Evolutionary conservation across 139 green algal species (phyloP).

Genomic region (Pedinophyceae sp.): DNA sequence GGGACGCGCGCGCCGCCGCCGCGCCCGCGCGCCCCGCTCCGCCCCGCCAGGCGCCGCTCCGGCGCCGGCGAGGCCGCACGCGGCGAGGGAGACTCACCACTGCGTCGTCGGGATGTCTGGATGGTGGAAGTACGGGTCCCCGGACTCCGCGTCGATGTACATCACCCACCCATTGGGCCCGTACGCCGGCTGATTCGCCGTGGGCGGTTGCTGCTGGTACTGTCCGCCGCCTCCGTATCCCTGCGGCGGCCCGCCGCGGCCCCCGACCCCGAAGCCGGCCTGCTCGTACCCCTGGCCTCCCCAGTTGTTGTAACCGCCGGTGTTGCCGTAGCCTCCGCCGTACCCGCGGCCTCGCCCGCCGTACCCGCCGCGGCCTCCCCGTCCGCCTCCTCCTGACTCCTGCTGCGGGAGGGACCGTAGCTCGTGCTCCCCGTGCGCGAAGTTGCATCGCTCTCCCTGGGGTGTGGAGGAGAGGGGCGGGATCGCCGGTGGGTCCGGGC

Average conservation of each 20-base stretch:
- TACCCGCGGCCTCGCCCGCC: not conserved
- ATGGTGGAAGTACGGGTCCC: not conserved
- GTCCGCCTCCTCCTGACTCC: not conserved
- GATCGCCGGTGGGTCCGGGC: not conserved
- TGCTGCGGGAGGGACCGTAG: slow-evolving; percentile 14
- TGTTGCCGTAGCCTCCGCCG: not conserved
- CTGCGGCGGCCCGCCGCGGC: not conserved
- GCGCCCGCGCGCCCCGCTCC: no score
- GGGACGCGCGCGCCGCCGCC: no score
- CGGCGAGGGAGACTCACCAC: not conserved
- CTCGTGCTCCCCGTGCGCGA: slow-evolving; percentile 84
- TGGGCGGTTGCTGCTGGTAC: not conserved
- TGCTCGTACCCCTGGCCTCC: not conserved
- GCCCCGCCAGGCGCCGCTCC: no score
- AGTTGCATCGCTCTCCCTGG: slow-evolving; percentile 66
- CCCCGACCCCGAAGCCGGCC: not conserved
- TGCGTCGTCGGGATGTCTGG: not conserved
- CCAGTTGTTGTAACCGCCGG: not conserved
- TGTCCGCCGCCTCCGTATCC: not conserved
- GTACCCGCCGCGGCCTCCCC: not conserved
- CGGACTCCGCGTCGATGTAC: not conserved
- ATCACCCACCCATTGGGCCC: not conserved
- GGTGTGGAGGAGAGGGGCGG: not conserved
- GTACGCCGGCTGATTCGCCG: not conserved
- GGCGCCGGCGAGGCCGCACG: not conserved